phyloP scores from a whole-genome alignment of 495 filamentous ascomycete genomes.

The Daldinia caldariorum region DNA sequence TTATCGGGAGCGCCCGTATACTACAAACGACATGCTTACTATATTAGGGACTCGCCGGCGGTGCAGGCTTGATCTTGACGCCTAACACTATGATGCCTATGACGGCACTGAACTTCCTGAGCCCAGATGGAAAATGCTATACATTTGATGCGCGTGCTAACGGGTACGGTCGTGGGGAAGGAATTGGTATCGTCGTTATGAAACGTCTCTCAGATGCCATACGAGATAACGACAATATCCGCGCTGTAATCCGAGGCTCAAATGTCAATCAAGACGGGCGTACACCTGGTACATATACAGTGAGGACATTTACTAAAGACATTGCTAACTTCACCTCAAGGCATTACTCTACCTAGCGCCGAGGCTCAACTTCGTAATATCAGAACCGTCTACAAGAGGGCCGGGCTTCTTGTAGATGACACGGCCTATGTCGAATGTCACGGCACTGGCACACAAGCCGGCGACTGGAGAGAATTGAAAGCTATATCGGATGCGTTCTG shows the following conservation, averaged over 20 bases:
- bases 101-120: slow-evolving; percentile 42
- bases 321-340: slow-evolving; percentile 30
- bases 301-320: background rate
- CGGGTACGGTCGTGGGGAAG: slow-evolving; percentile 72
- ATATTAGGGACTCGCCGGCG: slow-evolving; percentile 47
- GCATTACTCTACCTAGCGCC: slow-evolving; percentile 43
- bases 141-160: slow-evolving; percentile 63
- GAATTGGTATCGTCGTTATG: slow-evolving; percentile 60
- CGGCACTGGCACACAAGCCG: slow-evolving; percentile 58
- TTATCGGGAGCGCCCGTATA: background rate
- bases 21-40: slow-evolving; percentile 1
- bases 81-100: slow-evolving; percentile 47
- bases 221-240: slow-evolving; percentile 62
- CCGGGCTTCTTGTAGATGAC: slow-evolving; percentile 56
- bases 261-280: slow-evolving; percentile 68
- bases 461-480: slow-evolving; percentile 65
- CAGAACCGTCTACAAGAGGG: slow-evolving; percentile 51
- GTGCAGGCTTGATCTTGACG: slow-evolving; percentile 44
- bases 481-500: slow-evolving; percentile 59
- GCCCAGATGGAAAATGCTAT: slow-evolving; percentile 53
- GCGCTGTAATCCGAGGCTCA: slow-evolving; percentile 68
- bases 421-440: slow-evolving; percentile 62
- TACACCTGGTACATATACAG: slow-evolving; percentile 38
- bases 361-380: slow-evolving; percentile 64
- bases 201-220: slow-evolving; percentile 67